Evolutionary conservation across 1,284 basidiomycete genomes (phyloP), one percentile per base, ranked within the genome.

Genomic region (Austroboletus novae-zelandiae): DNA sequence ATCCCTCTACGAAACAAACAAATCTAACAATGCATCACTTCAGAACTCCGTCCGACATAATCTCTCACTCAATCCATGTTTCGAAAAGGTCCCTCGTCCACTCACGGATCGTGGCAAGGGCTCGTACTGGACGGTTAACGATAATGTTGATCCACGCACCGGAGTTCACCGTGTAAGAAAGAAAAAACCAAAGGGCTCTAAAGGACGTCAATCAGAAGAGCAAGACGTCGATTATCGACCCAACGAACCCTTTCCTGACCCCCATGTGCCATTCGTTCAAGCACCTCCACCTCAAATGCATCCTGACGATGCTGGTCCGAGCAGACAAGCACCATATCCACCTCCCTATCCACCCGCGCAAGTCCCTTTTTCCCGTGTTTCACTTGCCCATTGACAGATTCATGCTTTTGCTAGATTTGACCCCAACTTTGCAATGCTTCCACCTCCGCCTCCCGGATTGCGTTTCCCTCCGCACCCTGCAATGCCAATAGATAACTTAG

Each of bases 21-120:
- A 55, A 60, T 57, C 56, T 68, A 59, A 61, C 49, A 30, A 51
- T 43, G 2, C 53, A 47, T 57, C 57, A 48, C 56, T 48, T 20
- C 62, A 97, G 86, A 96, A 96, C 69, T 96, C 94, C 37, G 93
- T 97, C 58, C 86, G 94, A 43, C 94, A 96, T 72, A 96, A 95
- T 61, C 79, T 97, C 18, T 94, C 91, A 9, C 79, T 96, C 55
- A 96, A 96, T 67, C 91, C 93, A 55, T 94, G 91, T 61, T 95
- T 95, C 66, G 86, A 94, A 68, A 94, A 94, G 69, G 89, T 94
- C 11, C 84, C 92, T 2, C 83, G 92, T 17, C 91, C 92, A 14
- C 77, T 93, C 48, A 92, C 91, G 15, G 92, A 94, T 61, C 84
- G 89, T 48, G 89, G 89, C 45, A 91, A 91, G 63, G 89, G 89